A percentile compares a stretch with the other conserved stretches of the same genome.
phyloP scores from a whole-genome alignment of 352 stramenopile species.

The Pythium graminicola region DNA sequence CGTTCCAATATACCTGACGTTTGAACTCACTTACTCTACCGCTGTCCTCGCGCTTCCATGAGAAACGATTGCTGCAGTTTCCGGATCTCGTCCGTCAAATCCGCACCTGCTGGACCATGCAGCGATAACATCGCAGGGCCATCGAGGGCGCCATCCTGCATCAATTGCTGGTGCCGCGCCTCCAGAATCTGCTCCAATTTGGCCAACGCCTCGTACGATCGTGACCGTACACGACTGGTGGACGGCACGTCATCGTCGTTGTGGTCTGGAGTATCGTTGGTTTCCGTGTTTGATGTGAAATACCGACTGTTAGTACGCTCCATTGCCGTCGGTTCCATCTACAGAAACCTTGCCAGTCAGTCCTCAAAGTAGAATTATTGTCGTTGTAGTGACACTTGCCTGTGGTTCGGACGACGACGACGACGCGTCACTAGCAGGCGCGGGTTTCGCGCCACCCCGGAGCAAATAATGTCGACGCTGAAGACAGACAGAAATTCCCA shows the following conservation, averaged over 20 bases:
- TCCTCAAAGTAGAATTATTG: no score
- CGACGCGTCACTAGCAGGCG: background rate
- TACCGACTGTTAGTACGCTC: background rate
- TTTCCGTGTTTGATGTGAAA: background rate
- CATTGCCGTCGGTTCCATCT: background rate
- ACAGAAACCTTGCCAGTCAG: no score
- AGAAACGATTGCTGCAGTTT: conserved; percentile 25
- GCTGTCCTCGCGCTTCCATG: conserved; percentile 4
- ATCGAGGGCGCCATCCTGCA: conserved; percentile 37
- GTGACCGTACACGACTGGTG: conserved; percentile 22
- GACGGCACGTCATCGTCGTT: background rate
- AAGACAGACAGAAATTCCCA: no score
- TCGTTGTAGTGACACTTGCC: background rate
- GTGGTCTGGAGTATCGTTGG: background rate
- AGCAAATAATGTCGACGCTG: conserved; percentile 8
- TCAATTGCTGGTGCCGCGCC: conserved; percentile 58
- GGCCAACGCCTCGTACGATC: conserved; percentile 71
- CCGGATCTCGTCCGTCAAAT: conserved; percentile 28
- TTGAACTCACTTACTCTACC: background rate
- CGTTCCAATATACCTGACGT: conserved; percentile 14
- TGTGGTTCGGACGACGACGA: background rate
- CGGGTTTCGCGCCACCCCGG: background rate
- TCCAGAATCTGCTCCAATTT: conserved; percentile 70
- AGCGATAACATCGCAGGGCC: background rate
- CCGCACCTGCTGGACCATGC: background rate